A percentile compares a stretch with the other conserved stretches of the same genome.
Evolutionary conservation across 306 rosid genomes (phyloP).

Genomic region (Begonia fuchsioides): DNA sequence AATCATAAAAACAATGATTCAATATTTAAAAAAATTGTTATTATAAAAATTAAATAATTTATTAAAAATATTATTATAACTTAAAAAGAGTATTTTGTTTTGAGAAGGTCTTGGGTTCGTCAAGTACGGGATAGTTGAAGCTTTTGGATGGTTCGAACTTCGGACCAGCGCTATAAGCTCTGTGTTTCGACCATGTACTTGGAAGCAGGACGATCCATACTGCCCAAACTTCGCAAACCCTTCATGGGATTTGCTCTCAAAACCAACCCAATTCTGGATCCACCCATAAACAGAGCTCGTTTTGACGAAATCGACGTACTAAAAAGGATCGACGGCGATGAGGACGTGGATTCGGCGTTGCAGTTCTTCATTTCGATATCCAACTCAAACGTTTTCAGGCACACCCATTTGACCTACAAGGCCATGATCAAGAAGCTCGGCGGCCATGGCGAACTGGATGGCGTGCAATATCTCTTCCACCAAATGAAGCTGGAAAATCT

Average conservation of each 20-base stretch:
- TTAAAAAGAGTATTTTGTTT: too few species aligned
- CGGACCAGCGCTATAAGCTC: too few species aligned
- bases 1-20: too few species aligned
- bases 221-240: slow-evolving; percentile 47
- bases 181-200: slow-evolving; percentile 33
- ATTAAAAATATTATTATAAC: too few species aligned
- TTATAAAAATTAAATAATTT: too few species aligned
- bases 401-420: slow-evolving; percentile 50
- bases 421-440: slow-evolving; percentile 66
- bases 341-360: slow-evolving; percentile 25
- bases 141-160: too few species aligned
- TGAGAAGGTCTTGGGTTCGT: too few species aligned
- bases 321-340: slow-evolving; percentile 22
- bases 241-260: slow-evolving; percentile 41
- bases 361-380: slow-evolving; percentile 46
- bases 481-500: slow-evolving; percentile 67
- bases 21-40: too few species aligned
- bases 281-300: slow-evolving; percentile 9
- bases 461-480: slow-evolving; percentile 59
- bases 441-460: slow-evolving; percentile 29
- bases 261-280: slow-evolving; percentile 31
- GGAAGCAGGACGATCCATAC: slow-evolving; percentile 49
- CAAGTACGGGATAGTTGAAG: too few species aligned
- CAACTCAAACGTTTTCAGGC: slow-evolving; percentile 49
- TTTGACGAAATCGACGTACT: slow-evolving; percentile 35